Conservation (phyloP, 768 basidiomycete species). For the Leucosporidium yakuticum region DNA sequence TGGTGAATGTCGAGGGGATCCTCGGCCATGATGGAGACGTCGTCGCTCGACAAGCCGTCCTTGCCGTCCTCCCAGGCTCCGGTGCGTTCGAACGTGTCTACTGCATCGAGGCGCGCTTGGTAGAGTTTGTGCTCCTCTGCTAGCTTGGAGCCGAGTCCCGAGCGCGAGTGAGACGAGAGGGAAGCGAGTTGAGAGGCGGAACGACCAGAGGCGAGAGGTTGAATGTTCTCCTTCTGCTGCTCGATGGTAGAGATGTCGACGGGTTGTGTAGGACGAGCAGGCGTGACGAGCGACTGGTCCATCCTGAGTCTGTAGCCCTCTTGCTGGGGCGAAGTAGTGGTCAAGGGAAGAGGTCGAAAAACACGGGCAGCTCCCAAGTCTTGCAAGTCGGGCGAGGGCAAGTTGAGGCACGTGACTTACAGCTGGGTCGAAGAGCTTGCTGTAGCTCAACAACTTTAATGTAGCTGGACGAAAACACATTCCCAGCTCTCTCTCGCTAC, state of each 20-base stretch:
- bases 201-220: constrained; percentile 47
- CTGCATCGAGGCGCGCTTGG: constrained; percentile 43
- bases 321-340: too few relatives aligned
- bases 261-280: constrained; percentile 5
- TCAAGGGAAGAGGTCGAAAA: too few relatives aligned
- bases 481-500: too few relatives aligned
- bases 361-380: too few relatives aligned
- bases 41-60: constrained; percentile 4
- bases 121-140: constrained; percentile 45
- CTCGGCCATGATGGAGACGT: constrained; percentile 44
- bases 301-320: too few relatives aligned
- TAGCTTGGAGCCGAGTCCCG: constrained; percentile 58
- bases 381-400: too few relatives aligned
- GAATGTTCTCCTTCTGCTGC: constrained; percentile 51
- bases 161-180: constrained; percentile 48
- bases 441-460: too few relatives aligned
- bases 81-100: constrained; percentile 47
- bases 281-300: too few relatives aligned
- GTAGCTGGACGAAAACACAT: too few relatives aligned
- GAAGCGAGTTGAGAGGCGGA: constrained; percentile 48
- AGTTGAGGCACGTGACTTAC: too few relatives aligned
- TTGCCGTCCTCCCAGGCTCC: constrained; percentile 68
- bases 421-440: too few relatives aligned
- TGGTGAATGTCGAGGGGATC: constrained; percentile 83
- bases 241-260: constrained; percentile 49